Evolutionary conservation across 129 eudicot species (phyloP).

Genomic region (Lactuca saligna): DNA sequence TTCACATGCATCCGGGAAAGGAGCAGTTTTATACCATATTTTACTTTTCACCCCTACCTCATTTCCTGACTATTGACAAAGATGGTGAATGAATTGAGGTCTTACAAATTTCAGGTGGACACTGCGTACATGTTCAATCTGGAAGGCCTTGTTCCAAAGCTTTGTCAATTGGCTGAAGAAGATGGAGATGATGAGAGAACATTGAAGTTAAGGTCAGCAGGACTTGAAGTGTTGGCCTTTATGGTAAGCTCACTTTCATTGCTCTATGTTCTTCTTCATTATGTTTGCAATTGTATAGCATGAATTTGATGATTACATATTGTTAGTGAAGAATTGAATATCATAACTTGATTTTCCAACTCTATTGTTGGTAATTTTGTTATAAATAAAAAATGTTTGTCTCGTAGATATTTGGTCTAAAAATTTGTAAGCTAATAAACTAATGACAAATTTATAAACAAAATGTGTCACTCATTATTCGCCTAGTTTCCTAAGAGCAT

Average conservation of each 20-base stretch:
- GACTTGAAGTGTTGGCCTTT: constrained; percentile 67
- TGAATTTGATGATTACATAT: neutral
- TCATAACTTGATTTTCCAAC: no score
- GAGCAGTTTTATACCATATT: no score
- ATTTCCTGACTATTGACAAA: neutral
- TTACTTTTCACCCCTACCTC: no score
- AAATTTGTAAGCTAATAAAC: no score
- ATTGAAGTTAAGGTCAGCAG: constrained; percentile 62
- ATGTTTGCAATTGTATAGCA: constrained; percentile 16
- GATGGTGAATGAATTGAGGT: neutral
- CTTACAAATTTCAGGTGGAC: constrained; percentile 45
- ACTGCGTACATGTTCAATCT: constrained; percentile 75
- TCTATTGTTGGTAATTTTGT: no score
- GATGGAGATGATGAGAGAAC: constrained; percentile 70
- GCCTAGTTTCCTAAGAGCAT: no score
- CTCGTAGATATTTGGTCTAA: no score
- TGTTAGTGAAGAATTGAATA: no score
- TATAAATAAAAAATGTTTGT: no score
- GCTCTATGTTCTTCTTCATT: constrained; percentile 3
- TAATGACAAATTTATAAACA: no score
- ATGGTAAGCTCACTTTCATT: constrained; percentile 44
- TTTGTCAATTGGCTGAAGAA: constrained; percentile 78
- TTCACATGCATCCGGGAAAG: neutral
- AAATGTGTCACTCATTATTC: no score
- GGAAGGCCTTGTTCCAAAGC: constrained; percentile 78